Conservation (phyloP, 129 eudicot genomes). For the Flaveria linearis region DNA sequence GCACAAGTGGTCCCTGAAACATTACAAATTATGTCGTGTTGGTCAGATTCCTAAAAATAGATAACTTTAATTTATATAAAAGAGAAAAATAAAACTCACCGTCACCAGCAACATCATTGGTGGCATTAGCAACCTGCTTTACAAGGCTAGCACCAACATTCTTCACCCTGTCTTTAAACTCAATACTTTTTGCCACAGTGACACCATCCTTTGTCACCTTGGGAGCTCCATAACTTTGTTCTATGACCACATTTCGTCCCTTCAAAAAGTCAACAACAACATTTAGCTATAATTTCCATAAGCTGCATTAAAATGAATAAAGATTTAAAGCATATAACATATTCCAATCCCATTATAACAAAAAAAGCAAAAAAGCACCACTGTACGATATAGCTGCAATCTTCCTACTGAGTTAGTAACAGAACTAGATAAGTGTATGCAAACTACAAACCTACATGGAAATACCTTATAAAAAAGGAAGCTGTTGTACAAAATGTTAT, state of each 20-base stretch:
- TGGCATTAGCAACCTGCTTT: constrained; percentile 84
- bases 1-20: constrained; percentile 87
- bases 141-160: constrained; percentile 90
- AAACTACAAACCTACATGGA: background rate
- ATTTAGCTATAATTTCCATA: background rate
- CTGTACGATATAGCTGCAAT: background rate
- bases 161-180: constrained; percentile 71
- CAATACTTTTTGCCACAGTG: constrained; percentile 84
- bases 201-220: constrained; percentile 98
- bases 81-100: constrained; percentile 41
- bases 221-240: constrained; percentile 88
- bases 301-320: background rate
- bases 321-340: background rate
- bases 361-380: background rate
- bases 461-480: background rate
- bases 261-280: constrained; percentile 23
- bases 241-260: constrained; percentile 92
- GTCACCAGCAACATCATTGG: constrained; percentile 92
- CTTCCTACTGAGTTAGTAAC: background rate
- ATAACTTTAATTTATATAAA: background rate
- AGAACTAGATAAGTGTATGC: background rate
- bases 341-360: background rate
- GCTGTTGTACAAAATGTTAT: background rate
- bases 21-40: background rate
- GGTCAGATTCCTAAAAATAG: background rate